Base-by-base conservation (phyloP, 768 basidiomycete species). In the Lactifluus volemus region DNA sequence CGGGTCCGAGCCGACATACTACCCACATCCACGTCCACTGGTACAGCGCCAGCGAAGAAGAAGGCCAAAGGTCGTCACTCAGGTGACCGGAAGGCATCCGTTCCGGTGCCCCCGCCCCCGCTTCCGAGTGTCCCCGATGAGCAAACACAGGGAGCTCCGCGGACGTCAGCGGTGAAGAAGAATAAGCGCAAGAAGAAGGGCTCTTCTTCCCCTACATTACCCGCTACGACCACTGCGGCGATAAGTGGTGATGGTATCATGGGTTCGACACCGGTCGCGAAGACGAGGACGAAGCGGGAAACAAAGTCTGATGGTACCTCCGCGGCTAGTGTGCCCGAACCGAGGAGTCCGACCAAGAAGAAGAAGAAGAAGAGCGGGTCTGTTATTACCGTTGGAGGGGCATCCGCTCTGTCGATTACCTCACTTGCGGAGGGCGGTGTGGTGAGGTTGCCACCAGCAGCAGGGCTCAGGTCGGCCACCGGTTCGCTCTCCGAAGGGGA, bases 401-500 rank as follows among this genome's bases (percentile, higher is more conserved):
- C n/a, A 4, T 10, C n/a, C 4, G 25, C n/a, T 12, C 32, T n/a
- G 17, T 14, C 45, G 21, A 42, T 30, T 34, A 6, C 21, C 53
- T 34, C 59, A 34, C 45, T 19, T 34, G 17, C 51, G 17, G 44
- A 44, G 3, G 47, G 55, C 32, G 7, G 42, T 32, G 10, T 38
- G 19, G 53, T 38, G 47, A 45, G 17, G 53, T 45, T 34, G 25
- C 55, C 52, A 45, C 39, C 42, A n/a, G 73, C 52, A 45, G 45
- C 42, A n/a, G 73, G 73, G 29, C 63, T 78, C 4, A 75, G 74
- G 38, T 69, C 72, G 39, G 74, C 78, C 15, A 73, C 77, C 5
- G 74, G 82, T 65, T 70, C 78, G 50, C 80, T 80, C 11, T 78
- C 80, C 67, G 70, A 68, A 34, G 76, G 72, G 12, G 77, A 64